Conservation (phyloP, 2,329 filamentous ascomycete species). For the Epichloe uncinata region DNA sequence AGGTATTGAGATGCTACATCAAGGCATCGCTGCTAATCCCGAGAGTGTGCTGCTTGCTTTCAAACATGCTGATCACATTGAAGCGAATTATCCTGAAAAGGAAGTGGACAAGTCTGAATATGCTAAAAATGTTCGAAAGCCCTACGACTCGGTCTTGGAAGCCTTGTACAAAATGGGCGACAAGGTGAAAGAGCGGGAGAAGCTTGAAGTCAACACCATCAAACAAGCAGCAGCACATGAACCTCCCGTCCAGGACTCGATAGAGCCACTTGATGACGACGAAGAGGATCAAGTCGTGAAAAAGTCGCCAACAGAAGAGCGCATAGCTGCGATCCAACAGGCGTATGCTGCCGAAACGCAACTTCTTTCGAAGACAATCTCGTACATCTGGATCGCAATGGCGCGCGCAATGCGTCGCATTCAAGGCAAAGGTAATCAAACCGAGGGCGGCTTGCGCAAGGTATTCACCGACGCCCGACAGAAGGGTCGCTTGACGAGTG, state of each 20-base stretch:
- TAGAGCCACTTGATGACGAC: constrained; percentile 36
- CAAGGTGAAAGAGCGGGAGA: constrained; percentile 53
- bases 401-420: constrained; percentile 90
- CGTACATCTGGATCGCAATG: constrained; percentile 87
- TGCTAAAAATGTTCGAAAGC: constrained; percentile 64
- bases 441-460: constrained; percentile 67
- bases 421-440: constrained; percentile 61
- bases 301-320: constrained; percentile 49
- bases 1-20: constrained; percentile 64
- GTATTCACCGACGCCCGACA: constrained; percentile 83
- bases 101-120: constrained; percentile 69
- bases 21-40: constrained; percentile 80
- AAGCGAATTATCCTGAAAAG: constrained; percentile 61
- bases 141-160: constrained; percentile 71
- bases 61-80: constrained; percentile 77
- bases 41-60: constrained; percentile 86
- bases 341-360: constrained; percentile 61
- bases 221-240: constrained; percentile 35
- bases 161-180: constrained; percentile 79
- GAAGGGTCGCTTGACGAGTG: constrained; percentile 77
- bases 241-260: constrained; percentile 23
- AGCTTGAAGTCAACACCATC: constrained; percentile 41
- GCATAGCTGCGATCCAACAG: constrained; percentile 47
- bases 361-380: constrained; percentile 70
- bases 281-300: constrained; percentile 28